Evolutionary conservation across 768 basidiomycete species (phyloP).

Genomic region (Cubamyces sp.): DNA sequence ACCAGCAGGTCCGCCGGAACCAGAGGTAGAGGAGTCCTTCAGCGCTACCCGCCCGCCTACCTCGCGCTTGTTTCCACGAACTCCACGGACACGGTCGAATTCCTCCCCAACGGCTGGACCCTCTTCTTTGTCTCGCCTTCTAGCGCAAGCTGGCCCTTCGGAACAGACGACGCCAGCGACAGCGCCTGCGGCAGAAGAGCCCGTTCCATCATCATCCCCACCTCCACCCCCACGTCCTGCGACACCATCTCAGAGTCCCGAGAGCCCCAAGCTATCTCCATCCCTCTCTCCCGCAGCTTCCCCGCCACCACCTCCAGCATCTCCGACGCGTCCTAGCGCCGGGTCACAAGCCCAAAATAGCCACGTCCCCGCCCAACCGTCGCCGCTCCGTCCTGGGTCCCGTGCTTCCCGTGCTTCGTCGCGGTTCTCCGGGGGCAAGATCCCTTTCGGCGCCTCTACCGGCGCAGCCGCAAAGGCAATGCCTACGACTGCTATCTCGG

Average conservation of each 20-base stretch:
- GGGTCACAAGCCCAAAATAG: slow-evolving; percentile 25
- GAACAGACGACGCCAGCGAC: slow-evolving; percentile 41
- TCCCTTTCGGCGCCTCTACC: slow-evolving; percentile 57
- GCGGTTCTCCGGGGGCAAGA: slow-evolving; percentile 63
- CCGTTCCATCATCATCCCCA: not conserved
- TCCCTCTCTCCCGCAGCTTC: slow-evolving; percentile 12
- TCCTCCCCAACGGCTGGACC: slow-evolving; percentile 73
- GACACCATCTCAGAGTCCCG: slow-evolving; percentile 10
- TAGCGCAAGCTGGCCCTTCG: slow-evolving; percentile 63
- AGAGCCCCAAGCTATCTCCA: slow-evolving; percentile 7
- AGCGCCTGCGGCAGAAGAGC: slow-evolving; percentile 35
- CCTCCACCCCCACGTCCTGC: not conserved
- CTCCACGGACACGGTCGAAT: slow-evolving; percentile 65
- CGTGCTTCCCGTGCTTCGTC: slow-evolving; percentile 73
- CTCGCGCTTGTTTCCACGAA: slow-evolving; percentile 68
- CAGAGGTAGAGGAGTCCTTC: slow-evolving; percentile 77
- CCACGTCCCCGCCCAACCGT: slow-evolving; percentile 37
- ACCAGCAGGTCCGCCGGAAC: slow-evolving; percentile 65
- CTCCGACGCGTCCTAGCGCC: slow-evolving; percentile 29
- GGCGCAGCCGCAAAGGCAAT: slow-evolving; percentile 54
- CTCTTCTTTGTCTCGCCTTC: slow-evolving; percentile 76
- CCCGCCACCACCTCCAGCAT: slow-evolving; percentile 12
- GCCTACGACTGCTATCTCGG: slow-evolving; percentile 70
- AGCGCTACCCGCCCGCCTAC: slow-evolving; percentile 66
- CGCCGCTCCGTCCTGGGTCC: slow-evolving; percentile 73